Base-by-base conservation (phyloP, 805 yeast genomes). In the Monosporozyma yasuniensis region DNA sequence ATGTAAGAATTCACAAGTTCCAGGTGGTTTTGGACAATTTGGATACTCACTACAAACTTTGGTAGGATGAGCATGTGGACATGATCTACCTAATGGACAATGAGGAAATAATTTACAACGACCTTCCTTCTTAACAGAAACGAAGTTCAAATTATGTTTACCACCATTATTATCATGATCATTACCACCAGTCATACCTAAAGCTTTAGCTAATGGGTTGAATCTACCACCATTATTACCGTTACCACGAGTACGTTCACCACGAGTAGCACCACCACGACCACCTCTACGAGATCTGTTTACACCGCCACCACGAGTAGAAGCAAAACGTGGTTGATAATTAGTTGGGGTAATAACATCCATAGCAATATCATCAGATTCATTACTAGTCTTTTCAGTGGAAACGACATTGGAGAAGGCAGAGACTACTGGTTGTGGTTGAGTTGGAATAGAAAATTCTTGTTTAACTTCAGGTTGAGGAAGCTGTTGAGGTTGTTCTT, bases 1-100 rank as follows among this genome's bases (percentile, higher is more conserved):
- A 64, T 88, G 96, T 56, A 89, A 70, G 59, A 72, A 87, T 55
- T 79, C 81, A 69, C 96, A 88, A 0, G 93, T 85, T 10, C 95
- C 95, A 34, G 84, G 82, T 3, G 83, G 77, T 58, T 84, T 83
- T 23, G 87, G 76, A 69, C 96, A 88, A 58, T 82, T 77, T 50
- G 93, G 93, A 64, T 74, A 87, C 6, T 79, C 79, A 67, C 76
- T 78, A 66, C 96, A 88, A 6, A 73, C 72, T 58, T 78, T 84
- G 1, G 87, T 79, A 21, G 96, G 96, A 68, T 89, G 96, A 3
- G 88, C 79, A 61, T 77, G 81, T 41, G 74, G 76, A 66, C 96
- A 89, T 47, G 79, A 79, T 62, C 74, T 80, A 48, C 79, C 76
- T 49, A 71, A 60, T 12, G 76, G 74, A 68, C 93, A 85, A 62